These are phyloP conservation scores for Eimeria brunetti DNA, from an alignment of 169 alveolate genomes.

Conservation along the genomic window DNA sequence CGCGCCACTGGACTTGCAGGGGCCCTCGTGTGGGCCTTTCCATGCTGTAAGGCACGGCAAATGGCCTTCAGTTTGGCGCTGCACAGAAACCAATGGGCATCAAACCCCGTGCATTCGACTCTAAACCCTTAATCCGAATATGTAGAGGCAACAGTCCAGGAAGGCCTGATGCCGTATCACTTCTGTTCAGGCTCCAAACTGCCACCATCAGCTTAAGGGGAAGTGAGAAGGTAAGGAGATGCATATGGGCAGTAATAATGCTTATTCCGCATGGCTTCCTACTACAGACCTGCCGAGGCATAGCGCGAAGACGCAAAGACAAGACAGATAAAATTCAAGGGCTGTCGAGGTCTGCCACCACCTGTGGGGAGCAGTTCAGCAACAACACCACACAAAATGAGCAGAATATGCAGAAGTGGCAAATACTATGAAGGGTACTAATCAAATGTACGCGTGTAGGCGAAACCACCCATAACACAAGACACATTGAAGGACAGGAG, in stretches of 20 bases:
- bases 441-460: background rate
- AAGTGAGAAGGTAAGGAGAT: background rate
- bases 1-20: slow-evolving; percentile 15
- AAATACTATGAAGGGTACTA: background rate
- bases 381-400: background rate
- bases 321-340: slow-evolving; percentile 29
- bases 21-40: background rate
- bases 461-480: background rate
- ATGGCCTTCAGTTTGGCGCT: slow-evolving; percentile 56
- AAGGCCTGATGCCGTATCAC: background rate
- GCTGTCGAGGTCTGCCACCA: slow-evolving; percentile 62
- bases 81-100: background rate
- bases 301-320: slow-evolving; percentile 35
- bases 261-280: background rate
- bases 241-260: background rate
- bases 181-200: background rate
- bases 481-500: background rate
- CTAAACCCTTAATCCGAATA: background rate
- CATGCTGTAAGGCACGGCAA: slow-evolving; percentile 42
- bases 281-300: slow-evolving; percentile 59
- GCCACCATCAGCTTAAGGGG: background rate
- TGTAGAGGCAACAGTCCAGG: background rate
- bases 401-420: background rate
- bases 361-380: slow-evolving; percentile 22
- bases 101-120: background rate